Base-by-base conservation (phyloP, 75 land plant species). In the Sequoia sempervirens region DNA sequence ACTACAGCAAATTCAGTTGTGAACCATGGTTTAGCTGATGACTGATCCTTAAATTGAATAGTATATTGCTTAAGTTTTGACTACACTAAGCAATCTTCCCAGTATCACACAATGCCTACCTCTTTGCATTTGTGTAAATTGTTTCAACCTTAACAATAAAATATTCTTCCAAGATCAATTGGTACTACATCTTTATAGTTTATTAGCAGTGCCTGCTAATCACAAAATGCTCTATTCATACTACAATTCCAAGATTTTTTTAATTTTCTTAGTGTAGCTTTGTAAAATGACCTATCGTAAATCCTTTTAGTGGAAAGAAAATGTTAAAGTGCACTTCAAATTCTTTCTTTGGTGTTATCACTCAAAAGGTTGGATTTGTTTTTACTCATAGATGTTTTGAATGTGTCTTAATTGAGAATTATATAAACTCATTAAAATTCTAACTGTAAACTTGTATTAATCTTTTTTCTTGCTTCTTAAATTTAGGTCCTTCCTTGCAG, bases 391-490 rank as follows among this genome's bases (percentile, higher is more conserved):
- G 26, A 11, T 75, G 80, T 28, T 69, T 70, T 32, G 26, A 32
- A 70, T 70, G 36, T 70, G 37, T 70, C 36, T 10, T 32, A 32
- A 70, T 30, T 32, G 32, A 70, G 73, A 30, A 78, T 30, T 26
- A 43, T 45, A n/a, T 12, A 75, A 78, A n/a, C 46, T 78, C 41
- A 45, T n/a, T 43, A n/a, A 78, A 11, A 78, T n/a, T 26, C 12
- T 45, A 3, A 75, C 18, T 37, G 23, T 45, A 45, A 45, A n/a
- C 80, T n/a, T 78, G 30, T 10, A 40, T 78, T 26, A 26, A 40
- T 78, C 46, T 78, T n/a, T 43, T 78, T 78, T 78, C 80, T 78
- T 41, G 30, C n/a, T 78, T 78, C 46, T 78, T 78, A 45, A 80
- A 23, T 15, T 13, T 46, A 30, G 46, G 46, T 37, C 52, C 78